These are phyloP conservation scores for Paraphoma chrysanthemicola DNA, from an alignment of 2,329 filamentous ascomycete species.

Conservation along the genomic window DNA sequence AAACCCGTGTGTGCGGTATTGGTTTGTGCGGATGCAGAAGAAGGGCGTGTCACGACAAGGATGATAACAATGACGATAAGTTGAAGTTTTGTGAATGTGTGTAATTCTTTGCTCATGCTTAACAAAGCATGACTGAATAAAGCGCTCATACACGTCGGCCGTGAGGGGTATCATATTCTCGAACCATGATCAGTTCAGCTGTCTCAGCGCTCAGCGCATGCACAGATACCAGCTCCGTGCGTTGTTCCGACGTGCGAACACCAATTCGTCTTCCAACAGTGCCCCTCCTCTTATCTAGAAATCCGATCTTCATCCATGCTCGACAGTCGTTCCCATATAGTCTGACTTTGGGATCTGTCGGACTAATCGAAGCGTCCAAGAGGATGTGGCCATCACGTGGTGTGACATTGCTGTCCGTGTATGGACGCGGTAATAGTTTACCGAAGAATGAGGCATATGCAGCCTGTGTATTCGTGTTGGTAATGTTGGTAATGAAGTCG, in stretches of 20 bases:
- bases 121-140: background rate
- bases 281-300: background rate
- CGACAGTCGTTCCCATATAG: background rate
- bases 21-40: background rate
- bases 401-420: background rate
- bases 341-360: background rate
- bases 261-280: background rate
- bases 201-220: conserved; percentile 3
- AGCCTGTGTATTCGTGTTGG: background rate
- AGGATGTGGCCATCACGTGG: background rate
- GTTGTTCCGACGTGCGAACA: background rate
- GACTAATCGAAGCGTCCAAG: background rate
- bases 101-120: background rate
- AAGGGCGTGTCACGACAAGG: too few relatives aligned
- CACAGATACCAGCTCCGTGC: conserved; percentile 11
- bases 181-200: conserved; percentile 10
- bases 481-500: background rate
- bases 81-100: background rate
- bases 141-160: background rate
- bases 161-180: conserved; percentile 14
- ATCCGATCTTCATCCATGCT: background rate
- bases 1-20: background rate
- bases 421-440: background rate
- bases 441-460: background rate
- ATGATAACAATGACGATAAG: background rate